Percentiles rank a stretch among this genome's conserved stretches.
phyloP scores from a whole-genome alignment of 495 filamentous ascomycete species.

The Pyronema domesticum region DNA sequence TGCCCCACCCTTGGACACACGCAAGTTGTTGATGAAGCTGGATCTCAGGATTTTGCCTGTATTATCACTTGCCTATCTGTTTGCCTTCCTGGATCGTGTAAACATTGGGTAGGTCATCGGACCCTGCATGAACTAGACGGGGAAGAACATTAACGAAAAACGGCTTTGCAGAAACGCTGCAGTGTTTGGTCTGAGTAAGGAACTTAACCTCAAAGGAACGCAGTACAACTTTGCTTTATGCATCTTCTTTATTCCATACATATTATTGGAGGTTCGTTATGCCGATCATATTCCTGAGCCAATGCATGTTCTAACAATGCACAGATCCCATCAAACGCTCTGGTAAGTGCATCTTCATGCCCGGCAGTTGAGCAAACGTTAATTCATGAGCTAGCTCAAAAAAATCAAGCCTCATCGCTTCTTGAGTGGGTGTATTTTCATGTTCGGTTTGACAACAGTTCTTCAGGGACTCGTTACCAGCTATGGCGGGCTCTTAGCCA shows the following conservation, averaged over 20 bases:
- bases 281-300: background rate
- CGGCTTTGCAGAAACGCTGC: conserved; percentile 36
- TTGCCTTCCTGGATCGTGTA: conserved; percentile 58
- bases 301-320: conserved; percentile 7
- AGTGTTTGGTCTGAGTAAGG: conserved; percentile 42
- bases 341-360: conserved; percentile 39
- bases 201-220: conserved; percentile 40
- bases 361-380: background rate
- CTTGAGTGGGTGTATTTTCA: conserved; percentile 59
- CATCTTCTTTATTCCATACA: conserved; percentile 89
- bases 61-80: conserved; percentile 39
- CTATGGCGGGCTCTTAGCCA: conserved; percentile 61
- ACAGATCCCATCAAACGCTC: conserved; percentile 70
- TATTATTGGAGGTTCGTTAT: conserved; percentile 41
- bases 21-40: conserved; percentile 35
- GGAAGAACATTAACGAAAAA: background rate
- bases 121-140: background rate
- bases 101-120: background rate
- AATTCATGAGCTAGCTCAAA: conserved; percentile 1
- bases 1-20: background rate
- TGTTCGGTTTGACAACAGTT: conserved; percentile 59
- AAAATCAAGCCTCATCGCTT: conserved; percentile 1
- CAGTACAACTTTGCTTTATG: conserved; percentile 64
- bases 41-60: conserved; percentile 45
- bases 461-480: conserved; percentile 65